A percentile compares a stretch with the other conserved stretches of the same genome.
Conservation (phyloP, 495 filamentous ascomycete genomes). For the Hyaloscypha variabilis region DNA sequence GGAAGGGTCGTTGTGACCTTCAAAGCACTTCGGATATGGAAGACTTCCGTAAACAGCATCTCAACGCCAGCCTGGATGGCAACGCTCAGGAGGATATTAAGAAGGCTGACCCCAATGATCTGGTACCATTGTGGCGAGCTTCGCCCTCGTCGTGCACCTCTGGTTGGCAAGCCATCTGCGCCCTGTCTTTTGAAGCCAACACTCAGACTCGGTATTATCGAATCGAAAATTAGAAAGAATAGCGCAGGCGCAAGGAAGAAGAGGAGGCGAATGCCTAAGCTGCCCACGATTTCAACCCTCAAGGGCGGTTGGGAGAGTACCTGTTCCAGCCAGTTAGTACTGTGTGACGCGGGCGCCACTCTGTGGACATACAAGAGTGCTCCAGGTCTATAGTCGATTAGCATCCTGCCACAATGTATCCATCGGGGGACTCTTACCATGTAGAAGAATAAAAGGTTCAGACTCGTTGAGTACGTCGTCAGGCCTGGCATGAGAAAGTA, state of each 20-base stretch:
- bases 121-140: constrained; percentile 44
- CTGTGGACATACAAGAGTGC: constrained; percentile 55
- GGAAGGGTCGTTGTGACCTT: constrained; percentile 60
- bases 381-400: constrained; percentile 62
- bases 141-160: constrained; percentile 42
- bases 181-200: constrained; percentile 71
- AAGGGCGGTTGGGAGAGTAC: constrained; percentile 73
- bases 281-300: constrained; percentile 74
- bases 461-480: constrained; percentile 71
- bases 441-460: constrained; percentile 90
- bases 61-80: constrained; percentile 61
- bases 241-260: constrained; percentile 77
- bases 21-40: constrained; percentile 57
- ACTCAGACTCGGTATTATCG: constrained; percentile 64
- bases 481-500: constrained; percentile 55
- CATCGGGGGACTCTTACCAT: constrained; percentile 38
- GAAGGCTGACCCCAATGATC: constrained; percentile 55
- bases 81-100: constrained; percentile 67
- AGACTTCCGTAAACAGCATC: constrained; percentile 48
- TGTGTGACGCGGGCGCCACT: neutral
- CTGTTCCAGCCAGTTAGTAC: neutral
- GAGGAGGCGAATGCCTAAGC: constrained; percentile 64
- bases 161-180: constrained; percentile 61
- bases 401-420: constrained; percentile 22
- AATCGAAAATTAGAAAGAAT: constrained; percentile 75